Evolutionary conservation across 345 rosid species (phyloP), one percentile per base, ranked within the genome.

Genomic region (Salix arbutifolia): DNA sequence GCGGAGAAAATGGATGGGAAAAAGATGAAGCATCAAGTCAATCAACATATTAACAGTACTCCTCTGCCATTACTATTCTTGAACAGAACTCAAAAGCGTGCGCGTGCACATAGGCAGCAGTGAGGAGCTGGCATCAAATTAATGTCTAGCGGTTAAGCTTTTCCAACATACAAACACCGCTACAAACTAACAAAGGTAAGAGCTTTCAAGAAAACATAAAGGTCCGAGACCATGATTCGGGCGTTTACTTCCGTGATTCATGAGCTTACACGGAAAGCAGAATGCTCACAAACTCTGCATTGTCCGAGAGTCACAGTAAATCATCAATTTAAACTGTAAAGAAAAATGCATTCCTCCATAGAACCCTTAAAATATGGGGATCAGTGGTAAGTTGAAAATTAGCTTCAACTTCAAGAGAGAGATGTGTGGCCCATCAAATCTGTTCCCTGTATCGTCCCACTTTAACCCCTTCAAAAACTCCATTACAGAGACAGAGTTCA

Each of bases 231-330:
- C 71, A 74, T 71, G 60, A 60, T 46, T 46, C 18, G 14, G 17
- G 50, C 4, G 16, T 46, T 46, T 46, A 46, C 50, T 13, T 44
- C 50, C 71, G 66, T 67, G 58, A 60, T 73, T 48, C 70, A 76
- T 33, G 42, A 78, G 37, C 60, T 71, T 77, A 73, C 75, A 74
- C 37, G 64, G 52, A 74, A 53, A 44, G 67, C 65, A 69, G 68
- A 73, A 19, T 53, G 26, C 38, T 48, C 28, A 31, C 16, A 14
- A 74, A 73, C 64, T 42, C 69, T 74, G 67, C 65, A 33, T 11
- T 62, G 62, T 8, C 16, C 13, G 42, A 26, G 42, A 26, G 28
- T 53, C 13, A 60, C 28, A 31, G 56, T 10, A 16, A 73, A 40
- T 9, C 53, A 61, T 35, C 67, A 30, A 12, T 74, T 25, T 48